Evolutionary conservation across 352 stramenopile species (phyloP), one percentile per base, ranked within the genome.

Genomic region (Globisporangium barbulae): DNA sequence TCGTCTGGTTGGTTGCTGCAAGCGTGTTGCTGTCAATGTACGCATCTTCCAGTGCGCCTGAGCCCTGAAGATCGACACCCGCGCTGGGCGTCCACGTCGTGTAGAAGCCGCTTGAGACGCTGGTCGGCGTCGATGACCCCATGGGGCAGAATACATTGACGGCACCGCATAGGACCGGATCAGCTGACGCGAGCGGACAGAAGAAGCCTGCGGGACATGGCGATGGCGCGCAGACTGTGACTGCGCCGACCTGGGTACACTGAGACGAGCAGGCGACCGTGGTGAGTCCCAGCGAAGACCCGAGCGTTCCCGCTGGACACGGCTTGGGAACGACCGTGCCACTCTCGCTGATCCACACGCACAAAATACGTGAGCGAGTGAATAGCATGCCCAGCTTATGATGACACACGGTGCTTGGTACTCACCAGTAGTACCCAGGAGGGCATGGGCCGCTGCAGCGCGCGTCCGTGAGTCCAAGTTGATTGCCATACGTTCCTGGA

Each of bases 351-450:
- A 5, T 15, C 61, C 2, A 58, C 4, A 59, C 13, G 8, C 12
- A 22, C 19, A 41, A 19, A 4, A 21, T 42, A 30, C 66, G 10
- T 59, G 2, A 25, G 31, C 3, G 13, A 25, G 5, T 33, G 30
- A 19, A 22, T 41, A 33, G 12, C 22, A 28, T 10, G 9, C 8
- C 15, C 12, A 41, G 7, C 2, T 22, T 31, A 39, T 6, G n/a
- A 17, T 21, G 10, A 8, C 10, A 25, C 33, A 25, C 7, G 15
- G 22, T 35, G 28, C n/a, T 15, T 9, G 4, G 12, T 28, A 47
- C 60, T 48, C 41, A 92, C 83, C 83, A 92, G 61, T 88, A 90
- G 48, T 70, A 55, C 12, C 77, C 79, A 13, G 80, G 47, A 5
- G 83, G 83, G 21, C 83, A 90, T 12, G 64, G 66, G 3, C 71